These are phyloP conservation scores for Phialocephala sp. DNA, from an alignment of 2,329 filamentous ascomycete genomes.

Conservation along the genomic window DNA sequence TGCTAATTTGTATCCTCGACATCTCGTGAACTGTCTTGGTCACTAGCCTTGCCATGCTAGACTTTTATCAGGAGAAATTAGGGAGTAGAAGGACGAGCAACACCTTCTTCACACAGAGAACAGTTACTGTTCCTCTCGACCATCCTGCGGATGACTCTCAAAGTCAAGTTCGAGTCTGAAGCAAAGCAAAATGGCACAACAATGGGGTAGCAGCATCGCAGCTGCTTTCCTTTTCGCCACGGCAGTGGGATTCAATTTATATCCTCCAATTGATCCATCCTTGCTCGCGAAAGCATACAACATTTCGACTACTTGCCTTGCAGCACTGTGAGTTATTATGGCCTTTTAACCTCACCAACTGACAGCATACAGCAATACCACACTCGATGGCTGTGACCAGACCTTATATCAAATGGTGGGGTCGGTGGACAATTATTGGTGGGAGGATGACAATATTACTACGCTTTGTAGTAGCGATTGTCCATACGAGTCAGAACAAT, in stretches of 20 bases:
- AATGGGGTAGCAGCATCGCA: neutral
- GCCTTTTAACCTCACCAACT: no score
- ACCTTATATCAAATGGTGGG: slow-evolving; percentile 15
- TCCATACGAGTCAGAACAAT: slow-evolving; percentile 11
- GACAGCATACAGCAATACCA: no score
- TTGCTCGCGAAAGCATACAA: slow-evolving; percentile 15
- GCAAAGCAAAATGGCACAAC: neutral
- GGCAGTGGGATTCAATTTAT: slow-evolving; percentile 14
- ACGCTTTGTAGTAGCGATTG: slow-evolving; percentile 24
- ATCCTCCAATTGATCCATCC: slow-evolving; percentile 15
- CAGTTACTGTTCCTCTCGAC: no score
- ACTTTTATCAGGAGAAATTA: no score
- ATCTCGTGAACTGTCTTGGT: no score
- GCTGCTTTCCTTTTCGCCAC: neutral
- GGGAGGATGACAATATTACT: slow-evolving; percentile 29
- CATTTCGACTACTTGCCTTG: slow-evolving; percentile 15
- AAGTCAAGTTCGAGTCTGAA: no score
- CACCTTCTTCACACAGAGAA: no score
- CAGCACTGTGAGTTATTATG: slow-evolving; percentile 15
- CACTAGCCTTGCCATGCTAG: no score
- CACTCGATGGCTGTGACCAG: no score
- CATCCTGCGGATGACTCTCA: no score
- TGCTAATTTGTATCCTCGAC: no score
- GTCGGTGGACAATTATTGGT: slow-evolving; percentile 29
- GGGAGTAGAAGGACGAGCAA: no score